Evolutionary conservation across 805 yeast species (phyloP), one percentile per base, ranked within the genome.

Genomic region (Starmerella tilneyi): DNA sequence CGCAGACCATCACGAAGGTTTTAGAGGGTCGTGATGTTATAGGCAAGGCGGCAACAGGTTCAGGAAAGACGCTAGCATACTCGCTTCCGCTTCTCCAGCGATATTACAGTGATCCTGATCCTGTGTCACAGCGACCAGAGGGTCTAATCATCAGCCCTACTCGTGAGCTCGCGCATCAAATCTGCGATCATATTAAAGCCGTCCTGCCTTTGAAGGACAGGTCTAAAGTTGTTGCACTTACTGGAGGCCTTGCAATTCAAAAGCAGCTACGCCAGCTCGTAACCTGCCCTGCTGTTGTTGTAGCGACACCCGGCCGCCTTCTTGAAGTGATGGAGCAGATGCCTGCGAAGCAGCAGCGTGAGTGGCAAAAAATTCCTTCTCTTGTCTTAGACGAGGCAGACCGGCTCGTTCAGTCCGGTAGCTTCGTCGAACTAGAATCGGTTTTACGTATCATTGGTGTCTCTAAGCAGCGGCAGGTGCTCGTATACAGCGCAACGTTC

Each of bases 41-140:
- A 53, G 98, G 98, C 45, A 92, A 89, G 59, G 98, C 98, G 13
- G 81, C 92, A 9, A 92, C 98, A 1, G 98, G 98, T 61, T 84
- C 95, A 1, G 98, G 98, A 71, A 92, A 92, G 61, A 92, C 98
- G 0, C 68, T 88, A 47, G 99, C 98, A 0, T 92, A 84, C 62
- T 96, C 96, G 37, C 75, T 92, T 22, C 96, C 98, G 9, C 79
- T 94, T 23, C 62, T 92, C 49, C 95, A 89, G 71, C 48, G 73
- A 75, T 47, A 55, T 77, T 16, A 46, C 20, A 31, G 37, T 54
- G 13, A 61, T 62, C 50, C 49, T 13, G 45, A 34, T 35, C 28
- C 13, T 1, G 27, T 13, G 11, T 26, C n/a, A 9, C 19, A 21
- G 15, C 32, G 54, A 6, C 55, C 52, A 2, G 53, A 40, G 34